Conservation (phyloP, 306 rosid species). For the Citrullus colocynthis region DNA sequence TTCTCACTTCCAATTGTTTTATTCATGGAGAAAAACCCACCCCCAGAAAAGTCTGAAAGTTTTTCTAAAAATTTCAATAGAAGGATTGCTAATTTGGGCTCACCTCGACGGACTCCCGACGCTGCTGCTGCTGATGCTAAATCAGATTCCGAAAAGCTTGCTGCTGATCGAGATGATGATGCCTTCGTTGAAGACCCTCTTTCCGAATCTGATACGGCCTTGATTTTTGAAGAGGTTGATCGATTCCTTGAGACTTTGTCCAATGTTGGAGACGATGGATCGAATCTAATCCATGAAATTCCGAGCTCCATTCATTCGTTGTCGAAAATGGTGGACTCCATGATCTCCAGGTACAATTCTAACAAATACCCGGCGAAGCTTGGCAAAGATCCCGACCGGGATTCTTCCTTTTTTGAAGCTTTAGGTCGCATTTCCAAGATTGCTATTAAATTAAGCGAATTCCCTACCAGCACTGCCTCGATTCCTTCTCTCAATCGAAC, state of each 20-base stretch:
- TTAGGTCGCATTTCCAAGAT: slow-evolving; percentile 26
- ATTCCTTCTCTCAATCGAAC: slow-evolving; percentile 17
- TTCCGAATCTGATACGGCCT: not conserved
- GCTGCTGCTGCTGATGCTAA: not conserved
- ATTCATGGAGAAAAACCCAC: slow-evolving; percentile 18
- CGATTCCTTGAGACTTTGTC: slow-evolving; percentile 13
- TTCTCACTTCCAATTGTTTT: not conserved
- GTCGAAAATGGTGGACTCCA: slow-evolving; percentile 20
- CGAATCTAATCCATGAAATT: slow-evolving; percentile 1
- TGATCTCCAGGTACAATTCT: slow-evolving; percentile 19
- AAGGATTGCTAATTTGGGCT: not conserved
- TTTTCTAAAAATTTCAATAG: slow-evolving; percentile 11
- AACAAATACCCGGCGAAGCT: slow-evolving; percentile 11
- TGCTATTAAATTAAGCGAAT: slow-evolving; percentile 6
- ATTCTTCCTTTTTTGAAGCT: slow-evolving; percentile 19
- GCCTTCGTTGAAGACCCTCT: not conserved
- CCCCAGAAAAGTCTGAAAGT: slow-evolving; percentile 13
- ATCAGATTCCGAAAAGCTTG: not conserved
- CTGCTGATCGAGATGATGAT: not conserved
- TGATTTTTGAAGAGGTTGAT: slow-evolving; percentile 38
- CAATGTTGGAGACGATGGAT: not conserved
- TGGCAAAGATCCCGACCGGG: slow-evolving; percentile 27
- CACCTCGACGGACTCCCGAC: not conserved
- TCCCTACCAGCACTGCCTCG: slow-evolving; percentile 4
- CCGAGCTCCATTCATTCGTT: slow-evolving; percentile 25